Percentiles rank a stretch among this genome's conserved stretches.
Evolutionary conservation across 441 rosid species (phyloP).

Genomic region (Gossypium schwendimanii): DNA sequence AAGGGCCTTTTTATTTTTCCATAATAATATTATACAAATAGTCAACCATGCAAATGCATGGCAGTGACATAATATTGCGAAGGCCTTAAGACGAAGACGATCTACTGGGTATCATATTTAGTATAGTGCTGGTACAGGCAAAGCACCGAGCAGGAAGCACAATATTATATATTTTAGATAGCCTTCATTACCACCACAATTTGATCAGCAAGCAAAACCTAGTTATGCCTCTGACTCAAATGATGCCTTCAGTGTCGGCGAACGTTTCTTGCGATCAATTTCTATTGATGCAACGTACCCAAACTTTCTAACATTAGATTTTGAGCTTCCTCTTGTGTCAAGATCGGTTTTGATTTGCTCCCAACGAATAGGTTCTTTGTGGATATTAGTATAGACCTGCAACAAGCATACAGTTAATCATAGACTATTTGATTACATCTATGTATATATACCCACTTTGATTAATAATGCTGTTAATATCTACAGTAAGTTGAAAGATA

Average conservation of each 20-base stretch:
- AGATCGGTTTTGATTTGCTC: background rate
- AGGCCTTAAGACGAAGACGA: too few species aligned
- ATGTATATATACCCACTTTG: too few species aligned
- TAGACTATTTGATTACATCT: too few species aligned
- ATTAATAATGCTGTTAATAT: too few species aligned
- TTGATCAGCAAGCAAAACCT: background rate
- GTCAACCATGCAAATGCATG: too few species aligned
- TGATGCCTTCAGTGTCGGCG: background rate
- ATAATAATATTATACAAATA: too few species aligned
- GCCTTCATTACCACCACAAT: background rate
- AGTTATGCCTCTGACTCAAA: background rate
- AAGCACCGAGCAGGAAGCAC: too few species aligned
- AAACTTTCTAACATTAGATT: background rate
- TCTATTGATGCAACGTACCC: background rate
- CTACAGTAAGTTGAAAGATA: too few species aligned
- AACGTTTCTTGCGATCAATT: background rate
- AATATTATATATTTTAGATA: background rate
- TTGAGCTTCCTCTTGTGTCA: background rate
- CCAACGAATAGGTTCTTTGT: background rate
- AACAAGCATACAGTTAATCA: background rate
- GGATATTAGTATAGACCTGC: background rate
- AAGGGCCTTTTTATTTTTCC: too few species aligned
- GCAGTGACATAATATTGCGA: too few species aligned
- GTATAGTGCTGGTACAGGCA: too few species aligned
- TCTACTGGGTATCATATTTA: too few species aligned